Percentiles rank a stretch among this genome's conserved stretches.
phyloP scores from a whole-genome alignment of 306 rosid species.

The Myrica gale region DNA sequence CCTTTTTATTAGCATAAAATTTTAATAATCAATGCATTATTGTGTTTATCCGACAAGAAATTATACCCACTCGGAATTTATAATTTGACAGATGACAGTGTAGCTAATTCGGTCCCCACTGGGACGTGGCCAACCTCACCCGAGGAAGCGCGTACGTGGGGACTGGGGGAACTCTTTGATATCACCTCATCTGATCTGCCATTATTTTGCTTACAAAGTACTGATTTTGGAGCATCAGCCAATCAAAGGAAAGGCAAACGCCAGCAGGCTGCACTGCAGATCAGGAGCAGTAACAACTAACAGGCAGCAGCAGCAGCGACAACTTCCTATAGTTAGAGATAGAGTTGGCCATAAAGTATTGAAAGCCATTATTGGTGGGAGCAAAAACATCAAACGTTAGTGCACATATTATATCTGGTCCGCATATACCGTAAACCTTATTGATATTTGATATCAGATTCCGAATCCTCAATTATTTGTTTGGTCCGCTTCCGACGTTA shows the following conservation, averaged over 20 bases:
- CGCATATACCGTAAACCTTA: neutral
- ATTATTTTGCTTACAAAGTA: neutral
- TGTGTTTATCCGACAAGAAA: too few species aligned
- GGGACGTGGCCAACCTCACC: neutral
- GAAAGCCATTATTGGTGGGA: too few species aligned
- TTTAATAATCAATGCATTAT: too few species aligned
- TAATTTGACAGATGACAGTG: too few species aligned
- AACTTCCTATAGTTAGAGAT: too few species aligned
- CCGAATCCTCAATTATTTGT: constrained; percentile 1
- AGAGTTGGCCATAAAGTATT: too few species aligned
- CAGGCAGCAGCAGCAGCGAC: too few species aligned
- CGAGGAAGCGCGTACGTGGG: neutral
- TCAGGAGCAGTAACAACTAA: too few species aligned
- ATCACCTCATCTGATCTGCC: neutral
- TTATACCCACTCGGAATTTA: too few species aligned
- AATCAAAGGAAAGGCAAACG: neutral
- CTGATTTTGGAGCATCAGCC: neutral
- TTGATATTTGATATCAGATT: neutral
- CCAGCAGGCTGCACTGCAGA: neutral
- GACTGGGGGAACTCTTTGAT: neutral
- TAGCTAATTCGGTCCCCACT: neutral
- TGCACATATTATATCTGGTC: neutral
- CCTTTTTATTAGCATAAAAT: too few species aligned
- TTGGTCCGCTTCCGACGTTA: neutral
- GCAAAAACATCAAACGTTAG: too few species aligned